Base-by-base conservation (phyloP, 2,329 filamentous ascomycete genomes). In the Colletotrichum tanaceti region DNA sequence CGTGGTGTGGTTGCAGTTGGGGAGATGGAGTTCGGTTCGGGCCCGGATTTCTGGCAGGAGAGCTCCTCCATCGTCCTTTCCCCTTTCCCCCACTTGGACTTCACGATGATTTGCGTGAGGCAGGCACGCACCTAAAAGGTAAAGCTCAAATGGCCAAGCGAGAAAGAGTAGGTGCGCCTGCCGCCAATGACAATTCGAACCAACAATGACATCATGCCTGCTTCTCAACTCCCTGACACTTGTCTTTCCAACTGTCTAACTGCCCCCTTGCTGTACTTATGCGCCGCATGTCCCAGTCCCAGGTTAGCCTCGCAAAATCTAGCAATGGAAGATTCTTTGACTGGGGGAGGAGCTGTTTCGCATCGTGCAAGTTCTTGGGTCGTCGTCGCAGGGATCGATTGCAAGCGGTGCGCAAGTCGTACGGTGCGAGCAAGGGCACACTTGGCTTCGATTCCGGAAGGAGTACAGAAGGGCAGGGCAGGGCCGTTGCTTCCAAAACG, bases 191-290 rank as follows among this genome's bases (percentile, higher is more conserved):
- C 54, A 38, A 22, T 44, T 44, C 32, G 49, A 50, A 59, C 55
- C 61, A 39, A 24, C 49, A 57, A 68, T 68, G 65, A 68, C 65
- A 68, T 68, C 65, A 68, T 68, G 20, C 13, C 32, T 49, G n/a
- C 53, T 32, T 53, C 20, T 38, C 53, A 43, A n/a, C 32, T 55
- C 52, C 41, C 38, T 18, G 20, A 41, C 18, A 20, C 28, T n/a
- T 32, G 47, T n/a, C 47, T n/a, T 10, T 35, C 32, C 32, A 10
- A 35, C 32, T 35, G 9, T 35, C 32, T 10, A 35, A 35, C 32
- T 35, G 32, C 2, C 32, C 9, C 28, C 47, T 52, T 52, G 47
- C 24, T 52, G 32, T 24, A 43, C 39, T 52, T 28, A 39, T 41
- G n/a, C 47, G 58, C 39, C 24, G 55, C 35, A 20, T 9, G 28